Conservation (phyloP, 1,139 yeast genomes). For the Pichia sp. region DNA sequence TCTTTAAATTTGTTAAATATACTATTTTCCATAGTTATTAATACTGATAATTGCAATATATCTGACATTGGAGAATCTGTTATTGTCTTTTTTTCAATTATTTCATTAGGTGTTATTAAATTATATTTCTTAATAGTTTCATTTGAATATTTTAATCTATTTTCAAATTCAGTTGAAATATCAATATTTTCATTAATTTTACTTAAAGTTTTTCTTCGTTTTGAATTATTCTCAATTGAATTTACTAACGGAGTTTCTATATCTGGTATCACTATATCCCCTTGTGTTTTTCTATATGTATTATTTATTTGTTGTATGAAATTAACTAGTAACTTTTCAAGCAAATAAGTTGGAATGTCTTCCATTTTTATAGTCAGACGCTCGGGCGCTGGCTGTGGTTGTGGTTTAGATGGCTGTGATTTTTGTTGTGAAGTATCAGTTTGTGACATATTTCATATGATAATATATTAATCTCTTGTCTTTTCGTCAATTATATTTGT, state of each 20-base stretch:
- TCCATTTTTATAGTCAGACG: too few species aligned
- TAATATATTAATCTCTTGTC: too few species aligned
- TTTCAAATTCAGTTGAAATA: constrained; percentile 17
- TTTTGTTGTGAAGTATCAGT: too few species aligned
- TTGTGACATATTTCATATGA: too few species aligned
- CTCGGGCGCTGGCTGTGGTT: too few species aligned
- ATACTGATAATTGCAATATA: constrained; percentile 1
- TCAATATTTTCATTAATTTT: constrained; percentile 28
- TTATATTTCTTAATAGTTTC: constrained; percentile 2
- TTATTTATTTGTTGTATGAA: constrained; percentile 8
- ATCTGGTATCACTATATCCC: constrained; percentile 4
- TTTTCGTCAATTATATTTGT: too few species aligned
- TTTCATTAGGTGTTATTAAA: background rate
- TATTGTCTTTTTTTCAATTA: background rate
- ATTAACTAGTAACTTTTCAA: constrained; percentile 7
- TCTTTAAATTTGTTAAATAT: constrained; percentile 3
- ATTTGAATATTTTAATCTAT: constrained; percentile 2
- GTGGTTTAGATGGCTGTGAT: too few species aligned
- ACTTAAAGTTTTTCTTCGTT: constrained; percentile 1
- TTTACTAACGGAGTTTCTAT: background rate
- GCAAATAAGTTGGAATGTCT: constrained; percentile 7
- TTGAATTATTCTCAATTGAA: constrained; percentile 19
- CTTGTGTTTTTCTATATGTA: constrained; percentile 8
- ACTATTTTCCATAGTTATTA: constrained; percentile 9
- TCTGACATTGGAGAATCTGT: constrained; percentile 9